Conservation (phyloP, 2,329 filamentous ascomycete genomes). For the Verticillium isaacii region DNA sequence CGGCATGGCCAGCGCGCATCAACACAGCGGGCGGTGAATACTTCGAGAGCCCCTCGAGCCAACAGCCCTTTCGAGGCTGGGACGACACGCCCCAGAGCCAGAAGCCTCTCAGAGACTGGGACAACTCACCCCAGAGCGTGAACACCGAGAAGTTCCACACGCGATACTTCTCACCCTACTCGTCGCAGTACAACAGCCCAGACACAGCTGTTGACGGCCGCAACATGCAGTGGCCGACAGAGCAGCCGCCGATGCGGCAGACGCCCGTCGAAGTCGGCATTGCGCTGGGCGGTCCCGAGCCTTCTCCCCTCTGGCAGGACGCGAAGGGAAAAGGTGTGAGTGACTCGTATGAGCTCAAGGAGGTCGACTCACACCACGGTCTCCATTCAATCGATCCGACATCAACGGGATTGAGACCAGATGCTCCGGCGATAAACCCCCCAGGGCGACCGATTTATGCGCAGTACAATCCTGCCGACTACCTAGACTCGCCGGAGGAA, state of each 20-base stretch:
- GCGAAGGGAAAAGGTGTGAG: too few species aligned
- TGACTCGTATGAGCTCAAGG: too few species aligned
- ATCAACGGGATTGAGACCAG: too few species aligned
- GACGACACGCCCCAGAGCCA: slow-evolving; percentile 53
- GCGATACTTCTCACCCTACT: slow-evolving; percentile 55
- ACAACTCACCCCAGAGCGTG: slow-evolving; percentile 45
- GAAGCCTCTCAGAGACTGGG: slow-evolving; percentile 47
- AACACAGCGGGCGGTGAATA: slow-evolving; percentile 13
- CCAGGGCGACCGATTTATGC: slow-evolving; percentile 30
- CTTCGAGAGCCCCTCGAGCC: slow-evolving; percentile 18
- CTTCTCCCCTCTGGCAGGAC: too few species aligned
- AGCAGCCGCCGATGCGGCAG: not conserved
- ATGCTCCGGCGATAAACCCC: slow-evolving; percentile 15
- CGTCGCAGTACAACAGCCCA: slow-evolving; percentile 55
- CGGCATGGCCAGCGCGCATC: slow-evolving; percentile 36
- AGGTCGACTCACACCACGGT: slow-evolving; percentile 22
- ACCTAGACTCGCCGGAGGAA: slow-evolving; percentile 14
- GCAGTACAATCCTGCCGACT: slow-evolving; percentile 13
- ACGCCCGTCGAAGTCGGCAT: slow-evolving; percentile 34
- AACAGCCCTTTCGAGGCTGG: slow-evolving; percentile 38
- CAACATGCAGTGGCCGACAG: slow-evolving; percentile 29
- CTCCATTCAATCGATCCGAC: too few species aligned
- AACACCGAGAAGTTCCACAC: slow-evolving; percentile 32
- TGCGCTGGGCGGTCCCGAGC: slow-evolving; percentile 34
- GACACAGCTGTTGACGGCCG: slow-evolving; percentile 37